phyloP scores from a whole-genome alignment of 2,329 filamentous ascomycete genomes.

The Emergomyces africanus region DNA sequence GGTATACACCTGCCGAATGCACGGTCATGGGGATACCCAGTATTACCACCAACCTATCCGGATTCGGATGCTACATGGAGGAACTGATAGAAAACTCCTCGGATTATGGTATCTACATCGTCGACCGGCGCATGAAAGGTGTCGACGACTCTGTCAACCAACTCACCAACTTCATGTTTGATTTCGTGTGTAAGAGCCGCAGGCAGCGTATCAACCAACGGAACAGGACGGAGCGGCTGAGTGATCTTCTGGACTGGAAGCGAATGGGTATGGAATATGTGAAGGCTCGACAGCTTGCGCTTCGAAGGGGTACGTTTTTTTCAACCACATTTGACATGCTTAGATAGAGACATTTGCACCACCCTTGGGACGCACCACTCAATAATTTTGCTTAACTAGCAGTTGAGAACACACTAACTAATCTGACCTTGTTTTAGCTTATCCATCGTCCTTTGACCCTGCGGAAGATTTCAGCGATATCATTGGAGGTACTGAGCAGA shows the following conservation, averaged over 20 bases:
- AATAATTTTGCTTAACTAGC: too few relatives aligned
- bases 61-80: slow-evolving; percentile 99
- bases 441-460: slow-evolving; percentile 68
- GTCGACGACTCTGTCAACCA: slow-evolving; percentile 97
- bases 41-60: slow-evolving; percentile 95
- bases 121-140: slow-evolving; percentile 87
- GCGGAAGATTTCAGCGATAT: slow-evolving; percentile 75
- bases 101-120: slow-evolving; percentile 98
- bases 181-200: slow-evolving; percentile 85
- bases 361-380: neutral
- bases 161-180: slow-evolving; percentile 81
- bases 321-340: neutral
- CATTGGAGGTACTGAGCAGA: slow-evolving; percentile 84
- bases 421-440: slow-evolving; percentile 41
- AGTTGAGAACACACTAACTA: neutral
- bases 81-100: slow-evolving; percentile 95
- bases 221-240: slow-evolving; percentile 88
- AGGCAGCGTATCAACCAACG: slow-evolving; percentile 97
- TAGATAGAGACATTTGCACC: too few relatives aligned
- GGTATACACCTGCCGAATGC: slow-evolving; percentile 95
- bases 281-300: slow-evolving; percentile 85
- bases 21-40: slow-evolving; percentile 98
- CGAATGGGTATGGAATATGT: slow-evolving; percentile 99
- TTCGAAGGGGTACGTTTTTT: slow-evolving; percentile 48
- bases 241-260: slow-evolving; percentile 96